A percentile compares a stretch with the other conserved stretches of the same genome.
These are phyloP conservation scores for Helotiales sp. DNA, from an alignment of 2,329 filamentous ascomycete species.

Conservation along the genomic window DNA sequence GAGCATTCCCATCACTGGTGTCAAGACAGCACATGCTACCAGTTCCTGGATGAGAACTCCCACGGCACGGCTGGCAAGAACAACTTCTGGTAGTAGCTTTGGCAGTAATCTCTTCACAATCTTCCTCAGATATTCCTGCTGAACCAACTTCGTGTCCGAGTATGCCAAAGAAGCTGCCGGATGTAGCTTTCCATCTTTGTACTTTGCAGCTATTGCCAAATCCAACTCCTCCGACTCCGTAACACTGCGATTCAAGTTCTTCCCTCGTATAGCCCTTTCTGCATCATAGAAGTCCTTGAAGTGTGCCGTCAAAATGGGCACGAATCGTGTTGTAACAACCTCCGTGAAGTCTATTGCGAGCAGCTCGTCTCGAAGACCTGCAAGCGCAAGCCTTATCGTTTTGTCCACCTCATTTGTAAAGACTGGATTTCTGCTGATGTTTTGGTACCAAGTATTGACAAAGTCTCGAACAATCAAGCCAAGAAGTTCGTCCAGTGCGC, in stretches of 20 bases:
- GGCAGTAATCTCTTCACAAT: slow-evolving; percentile 73
- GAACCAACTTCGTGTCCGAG: slow-evolving; percentile 78
- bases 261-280: slow-evolving; percentile 82
- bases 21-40: slow-evolving; percentile 86
- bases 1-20: slow-evolving; percentile 75
- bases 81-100: slow-evolving; percentile 68
- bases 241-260: slow-evolving; percentile 82
- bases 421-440: slow-evolving; percentile 76
- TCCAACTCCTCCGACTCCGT: slow-evolving; percentile 97
- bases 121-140: slow-evolving; percentile 85
- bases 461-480: slow-evolving; percentile 79
- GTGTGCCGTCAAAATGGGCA: slow-evolving; percentile 86
- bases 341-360: slow-evolving; percentile 80
- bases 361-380: slow-evolving; percentile 70
- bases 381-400: slow-evolving; percentile 71
- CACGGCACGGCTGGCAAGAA: slow-evolving; percentile 79
- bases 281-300: slow-evolving; percentile 90
- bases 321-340: slow-evolving; percentile 74
- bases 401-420: slow-evolving; percentile 89
- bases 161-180: slow-evolving; percentile 80
- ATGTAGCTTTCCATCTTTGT: slow-evolving; percentile 84
- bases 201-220: slow-evolving; percentile 92
- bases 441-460: slow-evolving; percentile 82
- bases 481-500: slow-evolving; percentile 77
- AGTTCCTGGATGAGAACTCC: slow-evolving; percentile 83